Evolutionary conservation across 2,329 filamentous ascomycete species (phyloP).

Genomic region (Colletotrichum sp.): DNA sequence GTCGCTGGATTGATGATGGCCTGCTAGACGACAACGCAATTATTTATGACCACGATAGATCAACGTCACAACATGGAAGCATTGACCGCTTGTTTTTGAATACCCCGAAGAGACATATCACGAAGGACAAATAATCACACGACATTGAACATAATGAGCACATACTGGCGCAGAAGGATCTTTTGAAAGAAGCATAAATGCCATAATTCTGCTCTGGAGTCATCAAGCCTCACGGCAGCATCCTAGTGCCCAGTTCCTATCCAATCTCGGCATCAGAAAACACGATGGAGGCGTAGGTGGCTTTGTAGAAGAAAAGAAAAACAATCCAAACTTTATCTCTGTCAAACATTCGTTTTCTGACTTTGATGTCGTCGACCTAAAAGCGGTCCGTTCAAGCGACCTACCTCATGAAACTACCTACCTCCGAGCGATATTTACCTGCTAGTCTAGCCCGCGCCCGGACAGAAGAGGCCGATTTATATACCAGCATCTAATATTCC

Average conservation of each 20-base stretch:
- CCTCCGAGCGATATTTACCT: not conserved
- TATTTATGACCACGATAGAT: not conserved
- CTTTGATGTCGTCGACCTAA: not conserved
- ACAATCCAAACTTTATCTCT: not conserved
- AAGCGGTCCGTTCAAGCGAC: not conserved
- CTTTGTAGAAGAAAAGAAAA: not conserved
- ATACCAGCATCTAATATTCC: not conserved
- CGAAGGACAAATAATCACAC: not conserved
- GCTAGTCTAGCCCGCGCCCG: not conserved
- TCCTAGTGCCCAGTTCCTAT: not conserved
- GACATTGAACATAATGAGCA: not conserved
- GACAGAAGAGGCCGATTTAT: not conserved
- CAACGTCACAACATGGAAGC: conserved; percentile 4
- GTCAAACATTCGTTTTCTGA: not conserved
- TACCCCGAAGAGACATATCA: not conserved
- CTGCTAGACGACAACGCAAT: not conserved
- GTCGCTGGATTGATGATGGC: not conserved
- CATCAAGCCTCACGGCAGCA: not conserved
- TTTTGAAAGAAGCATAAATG: not conserved
- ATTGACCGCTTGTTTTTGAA: not conserved
- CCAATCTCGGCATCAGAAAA: not conserved
- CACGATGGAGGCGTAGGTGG: not conserved
- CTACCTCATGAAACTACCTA: not conserved
- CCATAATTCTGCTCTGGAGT: not conserved
- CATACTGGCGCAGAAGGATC: not conserved